These are phyloP conservation scores for Butyriboletus loyo DNA, from an alignment of 768 basidiomycete genomes.

Conservation along the genomic window DNA sequence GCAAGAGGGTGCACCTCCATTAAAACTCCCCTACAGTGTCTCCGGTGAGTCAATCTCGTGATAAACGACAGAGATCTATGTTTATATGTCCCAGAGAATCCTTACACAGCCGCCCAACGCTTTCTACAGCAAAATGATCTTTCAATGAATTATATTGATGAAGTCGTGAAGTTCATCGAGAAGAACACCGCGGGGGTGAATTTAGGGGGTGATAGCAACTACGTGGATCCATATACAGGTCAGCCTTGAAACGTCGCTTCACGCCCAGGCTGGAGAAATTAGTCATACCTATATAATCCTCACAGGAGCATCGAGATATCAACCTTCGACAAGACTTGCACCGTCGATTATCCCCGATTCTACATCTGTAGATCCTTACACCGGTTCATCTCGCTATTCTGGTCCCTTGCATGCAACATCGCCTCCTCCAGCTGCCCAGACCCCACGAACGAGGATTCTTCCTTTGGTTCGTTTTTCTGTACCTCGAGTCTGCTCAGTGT, in stretches of 20 bases:
- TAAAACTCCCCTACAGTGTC: constrained; percentile 93
- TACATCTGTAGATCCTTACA: constrained; percentile 64
- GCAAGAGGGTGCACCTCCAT: constrained; percentile 84
- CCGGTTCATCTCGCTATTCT: constrained; percentile 64
- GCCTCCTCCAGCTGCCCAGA: constrained; percentile 31
- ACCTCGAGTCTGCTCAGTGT: not conserved
- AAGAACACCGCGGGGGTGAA: constrained; percentile 81
- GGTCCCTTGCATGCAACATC: constrained; percentile 37
- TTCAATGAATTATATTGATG: constrained; percentile 76
- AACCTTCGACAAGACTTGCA: constrained; percentile 37
- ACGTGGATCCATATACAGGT: constrained; percentile 91
- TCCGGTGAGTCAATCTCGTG: constrained; percentile 50
- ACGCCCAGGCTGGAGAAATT: not conserved
- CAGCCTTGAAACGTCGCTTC: constrained; percentile 6
- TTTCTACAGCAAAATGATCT: constrained; percentile 86
- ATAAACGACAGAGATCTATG: not conserved
- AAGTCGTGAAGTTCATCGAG: constrained; percentile 92
- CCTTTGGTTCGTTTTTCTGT: constrained; percentile 45
- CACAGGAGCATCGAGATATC: constrained; percentile 64
- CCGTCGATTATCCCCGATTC: constrained; percentile 32
- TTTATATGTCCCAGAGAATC: constrained; percentile 64
- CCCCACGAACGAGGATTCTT: constrained; percentile 39
- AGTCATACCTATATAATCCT: not conserved
- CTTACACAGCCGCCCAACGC: constrained; percentile 82
- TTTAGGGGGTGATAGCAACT: constrained; percentile 59